Evolutionary conservation across 2,329 filamentous ascomycete genomes (phyloP).

Genomic region (Colletotrichum sublineola): DNA sequence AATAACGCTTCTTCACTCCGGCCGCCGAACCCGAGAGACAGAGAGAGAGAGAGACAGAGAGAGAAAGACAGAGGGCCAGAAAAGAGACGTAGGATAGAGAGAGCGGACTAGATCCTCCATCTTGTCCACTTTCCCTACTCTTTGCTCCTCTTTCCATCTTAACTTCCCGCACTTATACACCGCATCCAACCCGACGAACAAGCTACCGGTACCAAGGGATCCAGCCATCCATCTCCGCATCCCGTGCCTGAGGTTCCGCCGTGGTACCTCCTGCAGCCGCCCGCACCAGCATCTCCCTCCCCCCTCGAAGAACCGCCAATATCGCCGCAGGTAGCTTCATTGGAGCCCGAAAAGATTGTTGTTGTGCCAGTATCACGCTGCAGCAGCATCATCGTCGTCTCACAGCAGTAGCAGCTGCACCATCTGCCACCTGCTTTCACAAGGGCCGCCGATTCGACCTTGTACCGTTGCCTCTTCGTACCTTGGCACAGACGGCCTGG

Average conservation of each 20-base stretch:
- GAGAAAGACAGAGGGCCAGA: neutral
- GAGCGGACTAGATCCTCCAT: constrained; percentile 29
- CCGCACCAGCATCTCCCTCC: constrained; percentile 56
- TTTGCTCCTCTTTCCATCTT: constrained; percentile 36
- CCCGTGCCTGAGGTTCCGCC: constrained; percentile 51
- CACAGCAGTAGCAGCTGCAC: constrained; percentile 50
- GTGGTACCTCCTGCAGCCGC: constrained; percentile 59
- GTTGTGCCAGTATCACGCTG: constrained; percentile 64
- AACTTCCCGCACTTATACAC: constrained; percentile 12
- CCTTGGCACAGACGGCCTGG: constrained; percentile 19
- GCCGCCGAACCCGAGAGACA: constrained; percentile 28
- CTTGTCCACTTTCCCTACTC: constrained; percentile 31
- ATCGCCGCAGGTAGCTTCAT: constrained; percentile 66
- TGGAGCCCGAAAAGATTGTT: constrained; percentile 57
- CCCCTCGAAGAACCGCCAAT: constrained; percentile 56
- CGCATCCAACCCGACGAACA: constrained; percentile 11
- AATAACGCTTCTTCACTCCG: constrained; percentile 43
- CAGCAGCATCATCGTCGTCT: constrained; percentile 63
- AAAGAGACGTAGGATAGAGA: constrained; percentile 27
- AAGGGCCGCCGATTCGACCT: neutral
- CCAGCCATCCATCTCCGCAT: constrained; percentile 44
- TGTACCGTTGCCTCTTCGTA: neutral
- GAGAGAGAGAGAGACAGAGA: constrained; percentile 22
- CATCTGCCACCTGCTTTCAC: constrained; percentile 50
- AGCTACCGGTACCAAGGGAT: constrained; percentile 21